phyloP scores from a whole-genome alignment of 2,329 filamentous ascomycete species.

The Phyllosticta citrichinensis region DNA sequence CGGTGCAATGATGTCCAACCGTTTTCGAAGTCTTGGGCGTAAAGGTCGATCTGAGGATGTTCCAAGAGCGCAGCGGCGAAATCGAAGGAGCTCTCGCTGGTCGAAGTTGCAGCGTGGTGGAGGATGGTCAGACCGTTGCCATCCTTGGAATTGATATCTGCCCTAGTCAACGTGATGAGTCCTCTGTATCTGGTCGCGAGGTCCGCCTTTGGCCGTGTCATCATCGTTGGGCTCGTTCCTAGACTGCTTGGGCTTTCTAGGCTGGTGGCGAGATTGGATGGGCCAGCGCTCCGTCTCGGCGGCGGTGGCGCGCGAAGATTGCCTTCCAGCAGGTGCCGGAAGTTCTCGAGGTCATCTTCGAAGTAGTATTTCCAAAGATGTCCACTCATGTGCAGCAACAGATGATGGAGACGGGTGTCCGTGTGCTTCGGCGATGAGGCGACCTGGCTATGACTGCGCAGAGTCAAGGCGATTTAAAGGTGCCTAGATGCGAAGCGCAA shows the following conservation, averaged over 20 bases:
- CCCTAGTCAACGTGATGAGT: slow-evolving; percentile 37
- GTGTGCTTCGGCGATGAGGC: slow-evolving; percentile 43
- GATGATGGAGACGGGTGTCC: slow-evolving; percentile 25
- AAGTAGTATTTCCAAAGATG: slow-evolving; percentile 94
- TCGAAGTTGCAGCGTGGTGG: slow-evolving; percentile 72
- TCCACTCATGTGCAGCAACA: slow-evolving; percentile 69
- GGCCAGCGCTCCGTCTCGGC: slow-evolving; percentile 33
- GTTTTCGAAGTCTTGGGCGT: slow-evolving; percentile 78
- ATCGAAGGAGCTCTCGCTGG: slow-evolving; percentile 53
- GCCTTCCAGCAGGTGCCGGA: slow-evolving; percentile 77
- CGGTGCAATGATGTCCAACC: slow-evolving; percentile 94
- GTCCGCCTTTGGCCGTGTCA: slow-evolving; percentile 25
- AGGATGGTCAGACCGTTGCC: slow-evolving; percentile 71
- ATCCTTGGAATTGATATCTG: slow-evolving; percentile 79
- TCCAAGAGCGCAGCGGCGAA: slow-evolving; percentile 75
- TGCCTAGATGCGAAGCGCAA: slow-evolving; percentile 41
- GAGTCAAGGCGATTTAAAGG: slow-evolving; percentile 92
- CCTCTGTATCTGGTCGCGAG: slow-evolving; percentile 20
- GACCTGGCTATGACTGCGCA: slow-evolving; percentile 83
- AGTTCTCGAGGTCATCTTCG: slow-evolving; percentile 94
- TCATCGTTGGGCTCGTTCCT: slow-evolving; percentile 35
- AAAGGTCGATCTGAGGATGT: slow-evolving; percentile 74
- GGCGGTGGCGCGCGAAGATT: slow-evolving; percentile 44
- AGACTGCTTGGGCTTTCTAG: slow-evolving; percentile 33
- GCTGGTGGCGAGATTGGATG: slow-evolving; percentile 1